Conservation (phyloP, 2,329 filamentous ascomycete genomes). For the Aspergillus proliferans region DNA sequence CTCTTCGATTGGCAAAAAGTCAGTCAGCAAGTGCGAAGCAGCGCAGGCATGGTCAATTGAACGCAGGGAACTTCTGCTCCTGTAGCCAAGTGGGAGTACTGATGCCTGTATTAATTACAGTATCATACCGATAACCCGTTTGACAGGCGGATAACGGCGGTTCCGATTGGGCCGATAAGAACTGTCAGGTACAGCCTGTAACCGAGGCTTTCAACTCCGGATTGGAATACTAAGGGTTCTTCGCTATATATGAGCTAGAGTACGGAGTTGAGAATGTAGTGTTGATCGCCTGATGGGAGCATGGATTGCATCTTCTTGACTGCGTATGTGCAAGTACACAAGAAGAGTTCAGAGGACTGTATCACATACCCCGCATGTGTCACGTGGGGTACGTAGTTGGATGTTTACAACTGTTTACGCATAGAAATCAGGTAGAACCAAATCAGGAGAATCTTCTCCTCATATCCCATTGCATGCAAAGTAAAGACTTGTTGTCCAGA, state of each 20-base stretch:
- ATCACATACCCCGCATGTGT: not conserved
- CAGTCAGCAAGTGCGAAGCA: too few relatives aligned
- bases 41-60: too few relatives aligned
- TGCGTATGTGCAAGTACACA: too few relatives aligned
- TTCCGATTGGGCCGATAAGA: not conserved
- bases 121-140: not conserved
- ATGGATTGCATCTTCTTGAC: constrained; percentile 3
- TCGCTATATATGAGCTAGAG: too few relatives aligned
- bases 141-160: not conserved
- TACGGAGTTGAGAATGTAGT: not conserved
- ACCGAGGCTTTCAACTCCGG: too few relatives aligned
- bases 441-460: not conserved
- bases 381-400: not conserved
- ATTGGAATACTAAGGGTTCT: not conserved
- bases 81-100: not conserved
- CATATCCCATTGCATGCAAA: too few relatives aligned
- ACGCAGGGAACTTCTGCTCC: not conserved
- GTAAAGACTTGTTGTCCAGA: too few relatives aligned
- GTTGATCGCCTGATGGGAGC: constrained; percentile 1
- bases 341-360: not conserved
- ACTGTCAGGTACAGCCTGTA: not conserved
- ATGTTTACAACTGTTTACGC: too few relatives aligned
- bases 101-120: not conserved
- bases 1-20: not conserved
- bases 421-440: not conserved